A percentile compares a stretch with the other conserved stretches of the same genome.
These are phyloP conservation scores for Beauveria asiatica DNA, from an alignment of 2,329 filamentous ascomycete genomes.

Conservation along the genomic window DNA sequence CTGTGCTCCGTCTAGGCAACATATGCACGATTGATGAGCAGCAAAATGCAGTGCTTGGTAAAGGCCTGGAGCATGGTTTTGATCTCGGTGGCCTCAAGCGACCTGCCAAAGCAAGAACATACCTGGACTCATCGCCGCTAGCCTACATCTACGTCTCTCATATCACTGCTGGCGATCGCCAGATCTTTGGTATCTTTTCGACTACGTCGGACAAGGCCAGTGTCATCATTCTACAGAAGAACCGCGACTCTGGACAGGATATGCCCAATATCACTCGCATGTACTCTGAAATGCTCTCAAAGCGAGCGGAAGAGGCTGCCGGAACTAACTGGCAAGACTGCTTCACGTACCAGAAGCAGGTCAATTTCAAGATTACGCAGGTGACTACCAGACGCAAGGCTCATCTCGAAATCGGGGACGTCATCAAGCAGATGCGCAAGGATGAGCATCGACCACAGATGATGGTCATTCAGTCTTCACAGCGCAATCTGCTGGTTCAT, in stretches of 20 bases:
- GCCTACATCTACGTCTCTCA: slow-evolving; percentile 91
- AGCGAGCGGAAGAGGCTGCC: slow-evolving; percentile 55
- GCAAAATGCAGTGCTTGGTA: slow-evolving; percentile 83
- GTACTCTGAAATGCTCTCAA: slow-evolving; percentile 67
- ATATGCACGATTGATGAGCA: slow-evolving; percentile 87
- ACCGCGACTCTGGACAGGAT: slow-evolving; percentile 67
- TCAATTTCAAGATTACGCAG: slow-evolving; percentile 79
- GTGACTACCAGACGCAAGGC: slow-evolving; percentile 87
- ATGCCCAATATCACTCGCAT: slow-evolving; percentile 86
- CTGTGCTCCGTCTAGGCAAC: slow-evolving; percentile 82
- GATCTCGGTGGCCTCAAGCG: slow-evolving; percentile 70
- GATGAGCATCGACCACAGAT: slow-evolving; percentile 75
- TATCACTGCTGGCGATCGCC: slow-evolving; percentile 78
- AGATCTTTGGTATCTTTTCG: slow-evolving; percentile 91
- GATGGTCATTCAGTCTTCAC: slow-evolving; percentile 85
- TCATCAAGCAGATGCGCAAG: slow-evolving; percentile 82
- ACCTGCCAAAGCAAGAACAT: slow-evolving; percentile 54
- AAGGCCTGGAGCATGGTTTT: slow-evolving; percentile 88
- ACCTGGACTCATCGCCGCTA: slow-evolving; percentile 66
- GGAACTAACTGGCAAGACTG: slow-evolving; percentile 69
- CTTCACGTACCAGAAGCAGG: slow-evolving; percentile 77
- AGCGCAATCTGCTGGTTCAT: slow-evolving; percentile 69
- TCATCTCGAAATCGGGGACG: slow-evolving; percentile 76
- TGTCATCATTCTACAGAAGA: slow-evolving; percentile 79
- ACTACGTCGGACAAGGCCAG: slow-evolving; percentile 72